Evolutionary conservation across 495 filamentous ascomycete genomes (phyloP), one percentile per base, ranked within the genome.

Genomic region (Penicillium waksmanii): DNA sequence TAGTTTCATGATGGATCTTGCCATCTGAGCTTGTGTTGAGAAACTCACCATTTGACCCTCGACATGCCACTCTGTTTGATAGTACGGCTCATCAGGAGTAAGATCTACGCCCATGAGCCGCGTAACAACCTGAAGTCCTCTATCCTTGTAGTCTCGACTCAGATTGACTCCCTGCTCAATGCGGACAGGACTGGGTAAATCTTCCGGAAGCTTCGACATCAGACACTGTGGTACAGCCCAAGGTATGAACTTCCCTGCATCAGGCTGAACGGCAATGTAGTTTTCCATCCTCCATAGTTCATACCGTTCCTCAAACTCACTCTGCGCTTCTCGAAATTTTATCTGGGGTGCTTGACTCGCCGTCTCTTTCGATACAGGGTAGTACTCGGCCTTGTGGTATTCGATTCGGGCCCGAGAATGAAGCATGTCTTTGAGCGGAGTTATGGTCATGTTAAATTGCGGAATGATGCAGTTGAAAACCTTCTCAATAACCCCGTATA

Each of bases 401-500:
- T 73, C 63, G 33, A 71, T 72, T 19, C 59, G 66, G 50, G 73
- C 33, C 56, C 67, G 51, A 56, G 74, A 60, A 66, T 75, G 60
- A 25, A 76, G 61, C 63, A 65, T 61, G 33, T 66, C 65, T 56
- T 71, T 81, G 56, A 82, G 53, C 55, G 79, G 71, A 0, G 66
- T 79, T 27, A 81, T 62, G 15, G 72, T 66, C 15, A 67, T 51
- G 35, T 79, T 72, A 69, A 74, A 80, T n/a, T 77, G 69, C 0
- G 73, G 76, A 36, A 77, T 65, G 5, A 80, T 50, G 21, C 67
- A 66, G 15, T 74, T 73, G 46, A 81, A 75, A 2, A 75, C 38
- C 7, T 74, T 61, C 53, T 85, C 80, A n/a, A 80, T 73, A 21
- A 74, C 43, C 3, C 49, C 44, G 59, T 81, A 80, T n/a, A 78